A percentile compares a stretch with the other conserved stretches of the same genome.
These are phyloP conservation scores for Boletus sp. DNA, from an alignment of 768 basidiomycete genomes.

Conservation along the genomic window DNA sequence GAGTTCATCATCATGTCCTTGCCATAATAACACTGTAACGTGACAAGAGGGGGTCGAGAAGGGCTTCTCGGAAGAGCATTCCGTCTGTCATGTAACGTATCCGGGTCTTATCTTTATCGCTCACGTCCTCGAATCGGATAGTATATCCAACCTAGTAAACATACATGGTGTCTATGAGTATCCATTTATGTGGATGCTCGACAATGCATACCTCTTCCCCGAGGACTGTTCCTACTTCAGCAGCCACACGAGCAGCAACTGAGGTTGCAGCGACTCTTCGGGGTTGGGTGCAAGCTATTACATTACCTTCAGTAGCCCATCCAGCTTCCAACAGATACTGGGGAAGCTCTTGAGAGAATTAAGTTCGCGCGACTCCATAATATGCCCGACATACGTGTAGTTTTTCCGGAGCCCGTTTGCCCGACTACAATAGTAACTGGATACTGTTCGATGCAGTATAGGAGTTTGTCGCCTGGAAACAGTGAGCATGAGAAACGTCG, in stretches of 20 bases:
- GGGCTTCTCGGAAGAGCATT: conserved; percentile 92
- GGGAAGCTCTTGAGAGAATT: conserved; percentile 67
- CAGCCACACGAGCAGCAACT: conserved; percentile 85
- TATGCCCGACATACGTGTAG: conserved; percentile 68
- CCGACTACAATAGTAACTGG: conserved; percentile 87
- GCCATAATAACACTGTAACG: conserved; percentile 97
- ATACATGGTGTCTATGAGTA: conserved; percentile 5
- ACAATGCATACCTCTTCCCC: conserved; percentile 71
- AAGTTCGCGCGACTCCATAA: not conserved
- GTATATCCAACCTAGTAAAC: conserved; percentile 84
- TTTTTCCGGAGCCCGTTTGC: conserved; percentile 97
- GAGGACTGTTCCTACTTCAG: conserved; percentile 84
- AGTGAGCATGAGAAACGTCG: not conserved
- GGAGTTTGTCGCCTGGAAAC: conserved; percentile 63
- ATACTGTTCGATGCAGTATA: conserved; percentile 81
- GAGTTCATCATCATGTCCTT: conserved; percentile 16
- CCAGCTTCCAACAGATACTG: conserved; percentile 92
- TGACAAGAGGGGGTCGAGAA: conserved; percentile 88
- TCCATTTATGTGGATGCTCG: not conserved
- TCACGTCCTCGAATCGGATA: conserved; percentile 94
- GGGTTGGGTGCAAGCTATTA: conserved; percentile 92
- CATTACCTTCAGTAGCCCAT: conserved; percentile 80
- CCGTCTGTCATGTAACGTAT: conserved; percentile 98
- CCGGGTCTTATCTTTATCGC: conserved; percentile 76
- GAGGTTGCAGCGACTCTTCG: conserved; percentile 93